Base-by-base conservation (phyloP, 2,329 filamentous ascomycete species). In the Mariannaea sp. region DNA sequence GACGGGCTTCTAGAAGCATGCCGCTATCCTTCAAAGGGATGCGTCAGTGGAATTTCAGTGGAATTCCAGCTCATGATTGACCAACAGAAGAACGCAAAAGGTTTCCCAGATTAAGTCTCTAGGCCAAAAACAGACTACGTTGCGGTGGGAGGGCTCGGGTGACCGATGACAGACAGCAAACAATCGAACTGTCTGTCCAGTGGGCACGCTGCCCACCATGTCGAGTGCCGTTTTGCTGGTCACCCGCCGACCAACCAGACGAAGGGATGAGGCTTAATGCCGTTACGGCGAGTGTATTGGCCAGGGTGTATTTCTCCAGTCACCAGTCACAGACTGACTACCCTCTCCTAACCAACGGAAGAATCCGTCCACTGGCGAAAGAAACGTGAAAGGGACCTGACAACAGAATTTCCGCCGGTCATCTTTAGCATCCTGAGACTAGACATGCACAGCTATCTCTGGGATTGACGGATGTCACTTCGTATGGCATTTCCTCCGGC, bases 141-240 rank as follows among this genome's bases (percentile, higher is more conserved):
- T n/a, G 29, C 29, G 9, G 29, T 32, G 7, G 5, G 10, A 32
- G 49, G 14, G 52, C 53, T 58, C 62, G 41, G 35, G 49, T 64
- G 62, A 65, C 58, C 60, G 55, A 57, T 56, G 56, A 51, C 54
- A 33, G 49, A 47, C 49, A 50, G 52, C 4, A 12, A 17, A 14
- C 14, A 13, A 24, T 29, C 13, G 10, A 24, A 17, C 27, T 16
- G 19, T 36, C 30, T 13, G n/a, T n/a, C n/a, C n/a, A n/a, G n/a
- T n/a, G n/a, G n/a, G n/a, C n/a, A n/a, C n/a, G n/a, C n/a, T n/a
- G 13, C 32, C 39, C 48, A 50, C 41, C 49, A 14, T 29, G 33
- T 32, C 27, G 22, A 30, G 33, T 33, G 24, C 22, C 26, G 26
- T 35, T 40, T 35, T 39, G 45, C 49, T 52, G 45, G 39, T 27